Base-by-base conservation (phyloP, 805 yeast species). In the Saturnispora sekii region DNA sequence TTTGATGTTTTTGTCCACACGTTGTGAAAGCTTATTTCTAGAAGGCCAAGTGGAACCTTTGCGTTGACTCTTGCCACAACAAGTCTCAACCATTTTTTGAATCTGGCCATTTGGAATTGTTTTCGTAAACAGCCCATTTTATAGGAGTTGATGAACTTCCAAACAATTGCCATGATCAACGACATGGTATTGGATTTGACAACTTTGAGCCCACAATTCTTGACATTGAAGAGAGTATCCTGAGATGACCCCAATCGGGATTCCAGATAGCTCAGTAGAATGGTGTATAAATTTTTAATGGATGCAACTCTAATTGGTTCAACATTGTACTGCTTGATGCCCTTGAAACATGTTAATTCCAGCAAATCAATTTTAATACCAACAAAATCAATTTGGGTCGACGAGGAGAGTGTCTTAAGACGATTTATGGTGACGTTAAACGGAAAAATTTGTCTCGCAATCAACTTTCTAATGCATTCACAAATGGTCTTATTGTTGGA, bases 401-500 rank as follows among this genome's bases (percentile, higher is more conserved):
- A 46, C 5, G 60, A 53, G 6, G 48, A 10, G 11, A 53, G 44
- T 5, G 70, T 66, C 51, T 70, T 81, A 32, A 56, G 59, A 40
- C 58, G 56, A 30, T 68, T 76, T 15, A 67, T 64, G 35, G 28
- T 47, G 0, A 72, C 66, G 21, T 71, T 69, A 46, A 67, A 77
- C 2, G 67, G 68, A 0, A 60, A 53, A 41, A 75, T 66, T 2
- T 75, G 74, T 12, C 52, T 37, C 1, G 52, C 41, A 34, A 72
- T 64, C 7, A 59, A 17, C 1, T 46, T 47, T 38, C 58, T 52
- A 35, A 71, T 58, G 3, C 44, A 45, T 1, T 46, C 35, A 0
- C 78, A 68, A 10, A 58, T 53, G 0, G 47, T 42, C 10, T 53
- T 26, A 32, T 67, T 57, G 0, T 77, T 66, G 0, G 93, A 72